Evolutionary conservation across 306 rosid genomes (phyloP).

Genomic region (Delonix regia): DNA sequence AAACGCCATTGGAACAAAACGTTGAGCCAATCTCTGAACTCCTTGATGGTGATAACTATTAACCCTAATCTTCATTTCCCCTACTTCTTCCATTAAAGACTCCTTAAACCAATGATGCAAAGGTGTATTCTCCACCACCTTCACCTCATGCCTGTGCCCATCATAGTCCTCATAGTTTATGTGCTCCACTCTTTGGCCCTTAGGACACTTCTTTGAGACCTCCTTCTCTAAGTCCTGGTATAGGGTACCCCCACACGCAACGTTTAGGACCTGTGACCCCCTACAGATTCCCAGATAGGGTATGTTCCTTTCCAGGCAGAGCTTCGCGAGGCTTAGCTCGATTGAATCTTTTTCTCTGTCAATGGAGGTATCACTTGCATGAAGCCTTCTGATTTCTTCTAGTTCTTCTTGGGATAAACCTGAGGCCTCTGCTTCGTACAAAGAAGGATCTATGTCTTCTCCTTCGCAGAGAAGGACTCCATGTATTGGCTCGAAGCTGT

Average conservation of each 20-base stretch:
- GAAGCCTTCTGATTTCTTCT: constrained; percentile 72
- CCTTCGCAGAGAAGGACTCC: constrained; percentile 97
- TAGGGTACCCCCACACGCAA: constrained; percentile 54
- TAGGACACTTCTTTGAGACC: constrained; percentile 43
- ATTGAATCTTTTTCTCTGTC: constrained; percentile 88
- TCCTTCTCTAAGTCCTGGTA: constrained; percentile 79
- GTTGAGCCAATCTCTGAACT: constrained; percentile 77
- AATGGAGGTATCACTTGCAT: constrained; percentile 75
- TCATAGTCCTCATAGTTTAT: constrained; percentile 84
- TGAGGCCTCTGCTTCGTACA: constrained; percentile 52
- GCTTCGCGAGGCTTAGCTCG: constrained; percentile 79
- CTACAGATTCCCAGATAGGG: constrained; percentile 93
- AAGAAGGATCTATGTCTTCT: constrained; percentile 91
- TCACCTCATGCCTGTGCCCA: constrained; percentile 80
- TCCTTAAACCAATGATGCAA: constrained; percentile 78
- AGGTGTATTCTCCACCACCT: constrained; percentile 73
- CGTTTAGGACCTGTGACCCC: constrained; percentile 63
- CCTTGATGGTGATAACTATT: constrained; percentile 99
- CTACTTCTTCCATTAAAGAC: constrained; percentile 49
- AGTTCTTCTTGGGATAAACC: constrained; percentile 64
- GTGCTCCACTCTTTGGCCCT: constrained; percentile 54
- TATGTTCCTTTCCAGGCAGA: constrained; percentile 87
- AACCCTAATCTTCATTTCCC: constrained; percentile 62
- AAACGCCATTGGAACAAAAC: constrained; percentile 86
- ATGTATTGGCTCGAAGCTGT: constrained; percentile 95